Base-by-base conservation (phyloP, 345 rosid genomes). In the Salix arbutifolia region DNA sequence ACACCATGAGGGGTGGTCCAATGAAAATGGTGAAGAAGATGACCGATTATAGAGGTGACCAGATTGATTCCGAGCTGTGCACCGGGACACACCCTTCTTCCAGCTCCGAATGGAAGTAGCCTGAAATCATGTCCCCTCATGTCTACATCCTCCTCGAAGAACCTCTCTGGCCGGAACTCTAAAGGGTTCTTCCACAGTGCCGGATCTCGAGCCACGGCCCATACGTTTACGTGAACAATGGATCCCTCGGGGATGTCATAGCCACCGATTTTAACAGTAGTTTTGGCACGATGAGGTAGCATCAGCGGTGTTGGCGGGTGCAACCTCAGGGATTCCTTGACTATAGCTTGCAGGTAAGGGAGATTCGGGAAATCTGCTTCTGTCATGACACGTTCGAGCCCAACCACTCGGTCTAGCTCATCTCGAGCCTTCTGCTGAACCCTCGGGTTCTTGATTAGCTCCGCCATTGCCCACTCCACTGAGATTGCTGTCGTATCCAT, bases 221-320 rank as follows among this genome's bases (percentile, higher is more conserved):
- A 90, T 1, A 91, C 97, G 8, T 94, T 94, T n/a, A 94, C 94
- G 21, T 88, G 93, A 5, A 92, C 91, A 70, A 83, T 88, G 35
- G 98, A 90, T 21, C 95, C 97, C 82, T 89, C 90, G 0, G 98
- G 98, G 42, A 94, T 77, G 71, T 92, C 95, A 37, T 94, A 94
- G 73, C 98, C 98, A 0, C 95, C 93, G 13, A 94, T 73, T 67
- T 87, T 91, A 64, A 94, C 97, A 12, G 91, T 76, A 23, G 96
- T 71, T 31, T 76, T 91, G 81, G 94, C 77, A 1, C 90, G 83
- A 84, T 94, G 99, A 58, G 99, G 99, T 1, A 94, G 90, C 99
- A 93, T 92, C 12, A 94, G 79, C 9, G 97, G 99, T n/a, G 97
- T 94, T 2, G 97, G 99, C 0, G 97, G 97, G 69, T 94, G 99